Conservation (phyloP, 1,284 basidiomycete species). For the Pterulicium gracile region DNA sequence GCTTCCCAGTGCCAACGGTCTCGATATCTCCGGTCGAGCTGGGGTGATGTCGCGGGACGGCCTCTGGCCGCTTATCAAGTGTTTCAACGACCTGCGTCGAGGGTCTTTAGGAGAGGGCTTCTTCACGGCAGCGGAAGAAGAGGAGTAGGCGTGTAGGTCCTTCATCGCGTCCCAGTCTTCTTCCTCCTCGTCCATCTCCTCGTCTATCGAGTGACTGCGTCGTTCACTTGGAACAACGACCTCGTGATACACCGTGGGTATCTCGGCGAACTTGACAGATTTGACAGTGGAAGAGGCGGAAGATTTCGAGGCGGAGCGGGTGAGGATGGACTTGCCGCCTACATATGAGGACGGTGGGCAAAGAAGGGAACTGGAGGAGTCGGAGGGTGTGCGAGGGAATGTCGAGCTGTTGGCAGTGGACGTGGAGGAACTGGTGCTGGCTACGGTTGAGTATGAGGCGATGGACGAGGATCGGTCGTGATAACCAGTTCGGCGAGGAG, state of each 20-base stretch:
- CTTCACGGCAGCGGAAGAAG: neutral
- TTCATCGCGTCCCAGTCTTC: neutral
- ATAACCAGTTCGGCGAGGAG: too few relatives aligned
- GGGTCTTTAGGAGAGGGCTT: neutral
- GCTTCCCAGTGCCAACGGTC: neutral
- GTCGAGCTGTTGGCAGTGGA: neutral
- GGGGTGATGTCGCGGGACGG: neutral
- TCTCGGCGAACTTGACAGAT: neutral
- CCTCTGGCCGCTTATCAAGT: neutral
- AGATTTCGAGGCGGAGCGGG: neutral
- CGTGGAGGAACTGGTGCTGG: neutral
- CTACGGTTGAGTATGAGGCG: neutral
- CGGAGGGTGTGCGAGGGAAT: neutral
- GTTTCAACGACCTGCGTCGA: conserved; percentile 1
- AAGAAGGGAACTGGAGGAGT: neutral
- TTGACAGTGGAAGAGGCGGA: neutral
- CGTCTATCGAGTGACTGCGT: neutral
- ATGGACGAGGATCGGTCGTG: neutral
- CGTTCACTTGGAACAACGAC: neutral
- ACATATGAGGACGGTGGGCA: neutral
- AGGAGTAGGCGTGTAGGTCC: neutral
- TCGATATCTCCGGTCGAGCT: neutral
- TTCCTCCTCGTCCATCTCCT: neutral
- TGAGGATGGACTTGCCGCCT: neutral
- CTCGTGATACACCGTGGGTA: neutral